These are phyloP conservation scores for Didymella glomerata DNA, from an alignment of 2,329 filamentous ascomycete species.

Conservation along the genomic window DNA sequence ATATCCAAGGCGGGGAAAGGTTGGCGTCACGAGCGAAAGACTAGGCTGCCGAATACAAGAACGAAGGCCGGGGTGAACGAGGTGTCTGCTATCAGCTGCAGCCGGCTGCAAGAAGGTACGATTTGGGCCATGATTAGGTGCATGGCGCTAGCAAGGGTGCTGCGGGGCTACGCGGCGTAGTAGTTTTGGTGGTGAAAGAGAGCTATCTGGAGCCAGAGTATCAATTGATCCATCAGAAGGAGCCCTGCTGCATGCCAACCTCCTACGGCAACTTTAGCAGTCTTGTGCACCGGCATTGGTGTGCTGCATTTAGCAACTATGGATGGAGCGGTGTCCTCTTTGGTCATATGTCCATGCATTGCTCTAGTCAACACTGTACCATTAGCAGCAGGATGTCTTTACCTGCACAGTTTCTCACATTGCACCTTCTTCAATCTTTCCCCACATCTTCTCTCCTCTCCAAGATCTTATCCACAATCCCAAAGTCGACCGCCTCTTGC, in stretches of 20 bases:
- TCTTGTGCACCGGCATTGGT: no score
- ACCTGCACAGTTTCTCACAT: background rate
- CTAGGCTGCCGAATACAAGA: background rate
- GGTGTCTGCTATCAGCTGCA: constrained; percentile 12
- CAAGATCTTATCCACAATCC: constrained; percentile 91
- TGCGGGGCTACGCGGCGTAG: constrained; percentile 7
- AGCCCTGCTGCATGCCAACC: background rate
- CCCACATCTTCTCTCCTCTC: constrained; percentile 64
- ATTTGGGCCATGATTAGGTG: background rate
- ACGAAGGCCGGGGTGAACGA: background rate
- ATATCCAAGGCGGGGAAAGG: background rate
- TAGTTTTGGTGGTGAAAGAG: constrained; percentile 11
- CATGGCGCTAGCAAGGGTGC: constrained; percentile 16
- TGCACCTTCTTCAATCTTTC: constrained; percentile 40
- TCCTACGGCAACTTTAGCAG: background rate
- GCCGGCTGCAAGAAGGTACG: constrained; percentile 6
- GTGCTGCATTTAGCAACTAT: background rate
- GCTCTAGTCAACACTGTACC: background rate
- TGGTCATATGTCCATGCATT: background rate
- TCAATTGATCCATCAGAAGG: background rate
- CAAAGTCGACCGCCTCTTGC: constrained; percentile 85
- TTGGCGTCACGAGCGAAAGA: background rate
- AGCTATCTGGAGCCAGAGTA: background rate
- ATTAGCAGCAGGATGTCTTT: background rate
- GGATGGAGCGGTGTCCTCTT: background rate